A percentile compares a stretch with the other conserved stretches of the same genome.
Evolutionary conservation across 345 rosid genomes (phyloP).

Genomic region (Acer saccharum): DNA sequence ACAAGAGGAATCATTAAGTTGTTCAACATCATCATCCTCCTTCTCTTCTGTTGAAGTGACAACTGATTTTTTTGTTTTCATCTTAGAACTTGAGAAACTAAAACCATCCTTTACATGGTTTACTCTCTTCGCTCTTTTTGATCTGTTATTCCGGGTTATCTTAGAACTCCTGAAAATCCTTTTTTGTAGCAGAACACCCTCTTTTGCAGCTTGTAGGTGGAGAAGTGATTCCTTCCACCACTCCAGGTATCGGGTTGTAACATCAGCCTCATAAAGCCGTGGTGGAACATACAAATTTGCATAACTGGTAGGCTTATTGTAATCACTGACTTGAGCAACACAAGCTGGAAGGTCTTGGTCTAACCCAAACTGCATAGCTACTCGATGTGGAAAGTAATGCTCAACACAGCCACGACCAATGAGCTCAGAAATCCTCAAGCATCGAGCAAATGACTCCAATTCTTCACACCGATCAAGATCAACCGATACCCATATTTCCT

Average conservation of each 20-base stretch:
- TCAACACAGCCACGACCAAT: constrained; percentile 12
- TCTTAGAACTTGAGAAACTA: no score
- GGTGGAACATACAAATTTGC: constrained; percentile 22
- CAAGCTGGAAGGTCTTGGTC: constrained; percentile 19
- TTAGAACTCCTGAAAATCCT: not conserved
- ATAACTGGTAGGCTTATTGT: constrained; percentile 12
- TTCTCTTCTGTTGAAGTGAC: no score
- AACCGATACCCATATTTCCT: not conserved
- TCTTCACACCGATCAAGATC: constrained; percentile 2
- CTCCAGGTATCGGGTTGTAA: constrained; percentile 26
- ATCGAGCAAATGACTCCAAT: constrained; percentile 7
- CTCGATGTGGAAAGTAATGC: constrained; percentile 25
- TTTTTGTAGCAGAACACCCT: not conserved
- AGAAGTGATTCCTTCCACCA: constrained; percentile 28
- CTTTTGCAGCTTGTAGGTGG: not conserved
- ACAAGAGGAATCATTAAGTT: not conserved
- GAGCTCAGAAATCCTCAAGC: constrained; percentile 16
- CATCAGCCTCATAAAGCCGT: constrained; percentile 21
- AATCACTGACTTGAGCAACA: not conserved
- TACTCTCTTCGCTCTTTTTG: no score
- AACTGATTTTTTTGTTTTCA: no score
- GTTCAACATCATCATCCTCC: not conserved
- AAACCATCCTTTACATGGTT: no score
- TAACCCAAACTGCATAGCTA: constrained; percentile 20
- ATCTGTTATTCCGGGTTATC: no score